phyloP scores from a whole-genome alignment of 2,329 filamentous ascomycete species.

The Tolypocladium ophioglossoides region DNA sequence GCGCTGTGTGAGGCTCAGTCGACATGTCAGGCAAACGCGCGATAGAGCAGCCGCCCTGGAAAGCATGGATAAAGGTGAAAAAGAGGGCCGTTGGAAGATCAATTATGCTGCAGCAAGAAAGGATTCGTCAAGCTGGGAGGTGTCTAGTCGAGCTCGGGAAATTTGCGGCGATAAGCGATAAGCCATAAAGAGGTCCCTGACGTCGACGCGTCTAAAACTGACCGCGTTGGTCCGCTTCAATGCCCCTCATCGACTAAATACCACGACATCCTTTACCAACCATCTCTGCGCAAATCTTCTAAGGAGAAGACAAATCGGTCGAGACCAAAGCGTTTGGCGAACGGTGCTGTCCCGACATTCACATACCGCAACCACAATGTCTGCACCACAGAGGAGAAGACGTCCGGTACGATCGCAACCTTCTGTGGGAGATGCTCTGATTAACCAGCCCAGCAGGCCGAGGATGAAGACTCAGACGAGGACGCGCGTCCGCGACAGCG shows the following conservation, averaged over 20 bases:
- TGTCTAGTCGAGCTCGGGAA: conserved; percentile 4
- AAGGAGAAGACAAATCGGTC: not conserved
- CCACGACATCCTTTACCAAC: not conserved
- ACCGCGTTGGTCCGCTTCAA: not conserved
- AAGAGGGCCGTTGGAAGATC: conserved; percentile 1
- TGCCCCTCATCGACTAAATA: not conserved
- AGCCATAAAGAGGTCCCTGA: conserved; percentile 8
- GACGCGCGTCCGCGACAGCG: conserved; percentile 21
- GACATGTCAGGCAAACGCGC: conserved; percentile 24
- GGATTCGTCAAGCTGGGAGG: not conserved
- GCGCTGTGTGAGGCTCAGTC: conserved; percentile 16
- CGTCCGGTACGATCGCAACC: conserved; percentile 14
- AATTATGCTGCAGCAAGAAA: not conserved
- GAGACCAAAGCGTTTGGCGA: not conserved
- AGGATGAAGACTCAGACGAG: conserved; percentile 22
- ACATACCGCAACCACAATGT: conserved; percentile 14
- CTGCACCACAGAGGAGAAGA: conserved; percentile 20
- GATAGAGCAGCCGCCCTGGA: conserved; percentile 20
- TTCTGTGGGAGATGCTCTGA: not conserved
- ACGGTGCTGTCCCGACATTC: not conserved
- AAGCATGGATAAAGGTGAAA: conserved; percentile 20
- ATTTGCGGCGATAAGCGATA: conserved; percentile 17
- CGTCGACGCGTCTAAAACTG: not conserved
- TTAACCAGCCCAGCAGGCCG: conserved; percentile 7
- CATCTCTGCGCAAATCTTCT: not conserved